Evolutionary conservation across 2,329 filamentous ascomycete species (phyloP), one percentile per base, ranked within the genome.

Genomic region (Biscogniauxia marginata): DNA sequence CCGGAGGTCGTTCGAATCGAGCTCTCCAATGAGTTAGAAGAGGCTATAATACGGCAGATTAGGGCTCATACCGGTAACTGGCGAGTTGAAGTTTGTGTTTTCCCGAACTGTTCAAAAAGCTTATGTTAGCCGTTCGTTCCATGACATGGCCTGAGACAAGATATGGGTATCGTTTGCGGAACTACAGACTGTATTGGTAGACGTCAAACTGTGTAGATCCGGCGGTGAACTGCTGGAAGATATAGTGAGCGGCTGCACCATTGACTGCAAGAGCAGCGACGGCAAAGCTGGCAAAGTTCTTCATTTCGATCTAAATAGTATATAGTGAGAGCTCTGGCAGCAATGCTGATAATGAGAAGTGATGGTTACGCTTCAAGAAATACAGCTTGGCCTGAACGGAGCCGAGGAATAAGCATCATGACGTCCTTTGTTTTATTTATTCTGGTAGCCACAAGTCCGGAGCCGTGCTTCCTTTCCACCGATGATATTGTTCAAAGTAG

Each of bases 21-120:
- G 63, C 34, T 74, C 71, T 73, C n/a, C 1, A 46, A 9, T n/a
- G 19, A 23, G 47, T 68, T 30, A 66, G 57, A n/a, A 30, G 8
- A 2, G n/a, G n/a, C n/a, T n/a, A 23, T 21, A 18, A 13, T 11
- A 18, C 13, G n/a, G 11, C 7, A n/a, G 19, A 8, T 20, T 21
- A 30, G 19, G 21, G n/a, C 18, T 13, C 55, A 30, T 60, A 67
- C 68, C 70, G 13, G 75, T 78, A 18, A 79, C 76, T 5, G 77
- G 77, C 6, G 75, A 78, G 71, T 80, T 79, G 62, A 74, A 70
- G 74, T 79, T 81, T 55, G 68, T 74, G 70, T 79, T 79, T 58
- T 74, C 69, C 49, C 78, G 73, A 63, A 80, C 68, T 70, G 48
- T 63, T 50, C 6, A 48, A 22, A 20, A 9, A 8, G 21, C 19